A percentile compares a stretch with the other conserved stretches of the same genome.
These are phyloP conservation scores for Dictyostelium discoideum DNA, from an alignment of 78 protist genomes.

Conservation along the genomic window dicty_2.7 NC_007091.3:2351001-2351500, in stretches of 20 bases:
- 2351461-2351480: no score
- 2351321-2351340: background rate
- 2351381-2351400: background rate
- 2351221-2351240: no score
- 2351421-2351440: background rate
- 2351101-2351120: background rate
- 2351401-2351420: background rate
- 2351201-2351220: no score
- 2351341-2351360: background rate
- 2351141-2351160: no score
- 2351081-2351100: background rate
- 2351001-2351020: background rate
- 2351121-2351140: background rate
- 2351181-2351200: no score
- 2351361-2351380: background rate
- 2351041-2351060: background rate
- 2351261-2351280: no score
- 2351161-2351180: no score
- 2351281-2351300: no score
- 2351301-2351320: no score
- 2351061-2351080: background rate
- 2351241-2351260: no score
- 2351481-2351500: no score
- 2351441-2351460: background rate
- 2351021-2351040: background rate